Base-by-base conservation (phyloP, 164 flowering plant species). In the grape (Vitis vinifera) region DNA sequence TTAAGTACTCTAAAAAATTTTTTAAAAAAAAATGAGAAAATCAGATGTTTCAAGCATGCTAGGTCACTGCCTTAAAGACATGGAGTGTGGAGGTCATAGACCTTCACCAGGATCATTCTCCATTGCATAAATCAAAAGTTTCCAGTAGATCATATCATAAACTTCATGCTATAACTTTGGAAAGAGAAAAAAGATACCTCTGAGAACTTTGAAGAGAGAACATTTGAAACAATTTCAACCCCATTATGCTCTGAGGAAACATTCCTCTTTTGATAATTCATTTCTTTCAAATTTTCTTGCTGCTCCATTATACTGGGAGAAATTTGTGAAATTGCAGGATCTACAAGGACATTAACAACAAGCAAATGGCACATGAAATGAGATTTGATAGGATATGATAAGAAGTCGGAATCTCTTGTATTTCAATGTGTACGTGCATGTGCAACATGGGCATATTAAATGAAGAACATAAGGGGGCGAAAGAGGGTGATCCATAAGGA, bases 301-400 rank as follows among this genome's bases (percentile, higher is more conserved):
- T 63, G 74, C 59, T 77, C 77, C 12, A 55, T 61, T 11, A 23
- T 49, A 52, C 55, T 64, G 23, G 77, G 37, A 31, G 83, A 61
- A 73, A 77, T 64, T 44, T 74, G 69, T 51, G 88, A 80, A 67
- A 78, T 70, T 44, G 86, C 73, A 55, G 97, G 98, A 82, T 91
- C 98, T 94, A 68, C 78, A 79, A 66, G 51, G 51, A 47, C 51
- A 73, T 23, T 58, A 9, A 51, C 12, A 73, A 10, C 7, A 51
- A 51, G 19, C n/a, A 27, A 62, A 56, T 10, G n/a, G 60, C n/a
- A 44, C 51, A 37, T 4, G 11, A 51, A 19, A 23, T 17, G 62
- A 12, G 16, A 59, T 19, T 29, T 37, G 37, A 13, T 48, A 68
- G 29, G 50, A 59, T 13, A 59, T 3, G 2, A 5, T 51, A 30